Conservation (phyloP, 1,284 basidiomycete species). For the Boletus semigastroideus region DNA sequence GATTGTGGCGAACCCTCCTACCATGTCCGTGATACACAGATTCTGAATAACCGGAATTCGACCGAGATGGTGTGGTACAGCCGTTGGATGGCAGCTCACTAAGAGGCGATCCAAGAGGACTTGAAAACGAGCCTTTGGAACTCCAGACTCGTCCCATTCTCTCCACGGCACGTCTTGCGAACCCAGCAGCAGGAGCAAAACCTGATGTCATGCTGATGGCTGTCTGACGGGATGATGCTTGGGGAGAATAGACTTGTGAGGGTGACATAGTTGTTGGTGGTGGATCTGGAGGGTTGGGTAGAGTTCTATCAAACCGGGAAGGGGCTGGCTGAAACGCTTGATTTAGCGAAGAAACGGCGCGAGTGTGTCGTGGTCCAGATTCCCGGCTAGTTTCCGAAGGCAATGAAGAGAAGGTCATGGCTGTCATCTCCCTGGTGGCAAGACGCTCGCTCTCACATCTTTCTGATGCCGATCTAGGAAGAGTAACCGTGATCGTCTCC, state of each 20-base stretch:
- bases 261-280: conserved; percentile 27
- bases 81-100: conserved; percentile 31
- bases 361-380: conserved; percentile 13
- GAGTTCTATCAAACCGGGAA: conserved; percentile 26
- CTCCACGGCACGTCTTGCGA: conserved; percentile 75
- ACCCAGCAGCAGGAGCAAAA: conserved; percentile 64
- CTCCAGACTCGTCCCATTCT: conserved; percentile 67
- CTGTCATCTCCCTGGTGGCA: conserved; percentile 15
- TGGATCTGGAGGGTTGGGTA: conserved; percentile 34
- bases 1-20: conserved; percentile 49
- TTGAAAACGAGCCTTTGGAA: conserved; percentile 45
- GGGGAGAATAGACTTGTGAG: conserved; percentile 12
- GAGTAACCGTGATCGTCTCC: conserved; percentile 32
- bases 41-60: conserved; percentile 37
- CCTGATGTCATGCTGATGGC: conserved; percentile 69
- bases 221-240: conserved; percentile 52
- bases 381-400: conserved; percentile 16
- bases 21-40: conserved; percentile 10
- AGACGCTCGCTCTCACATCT: conserved; percentile 28
- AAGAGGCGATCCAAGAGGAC: conserved; percentile 41
- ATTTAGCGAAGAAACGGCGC: conserved; percentile 15
- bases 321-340: conserved; percentile 6
- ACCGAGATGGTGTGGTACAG: conserved; percentile 35
- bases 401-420: conserved; percentile 22
- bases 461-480: conserved; percentile 31